These are phyloP conservation scores for Azolla pinnata DNA, from an alignment of 75 land plant genomes.

Conservation along the genomic window DNA sequence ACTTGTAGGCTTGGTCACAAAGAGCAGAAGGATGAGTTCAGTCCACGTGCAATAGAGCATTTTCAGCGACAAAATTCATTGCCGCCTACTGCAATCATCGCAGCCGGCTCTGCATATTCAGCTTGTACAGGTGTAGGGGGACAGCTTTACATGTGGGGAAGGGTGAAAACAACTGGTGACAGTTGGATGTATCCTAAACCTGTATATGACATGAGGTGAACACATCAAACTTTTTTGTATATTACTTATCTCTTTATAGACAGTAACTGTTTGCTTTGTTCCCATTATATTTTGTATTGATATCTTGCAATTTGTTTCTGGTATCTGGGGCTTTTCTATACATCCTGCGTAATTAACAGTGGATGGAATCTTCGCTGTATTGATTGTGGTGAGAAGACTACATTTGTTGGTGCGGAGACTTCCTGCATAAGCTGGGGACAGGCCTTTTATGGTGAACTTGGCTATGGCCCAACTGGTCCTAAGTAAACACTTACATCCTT, in stretches of 20 bases:
- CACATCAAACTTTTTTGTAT: background rate
- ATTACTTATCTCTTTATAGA: no score
- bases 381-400: slow-evolving; percentile 75
- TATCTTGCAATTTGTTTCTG: background rate
- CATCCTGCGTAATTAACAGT: slow-evolving; percentile 24
- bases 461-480: slow-evolving; percentile 85
- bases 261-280: no score
- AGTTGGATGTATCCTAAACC: slow-evolving; percentile 99
- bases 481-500: slow-evolving; percentile 38
- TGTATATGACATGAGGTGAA: slow-evolving; percentile 78
- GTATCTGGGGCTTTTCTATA: slow-evolving; percentile 2
- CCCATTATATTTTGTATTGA: background rate
- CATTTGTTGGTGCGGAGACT: slow-evolving; percentile 75
- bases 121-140: slow-evolving; percentile 89
- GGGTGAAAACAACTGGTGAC: slow-evolving; percentile 76
- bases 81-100: slow-evolving; percentile 75
- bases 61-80: slow-evolving; percentile 71
- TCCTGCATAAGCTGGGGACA: slow-evolving; percentile 97
- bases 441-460: slow-evolving; percentile 78
- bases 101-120: slow-evolving; percentile 85
- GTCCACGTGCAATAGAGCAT: slow-evolving; percentile 68
- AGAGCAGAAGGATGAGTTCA: slow-evolving; percentile 95
- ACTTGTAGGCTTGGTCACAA: slow-evolving; percentile 70
- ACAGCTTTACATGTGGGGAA: slow-evolving; percentile 98
- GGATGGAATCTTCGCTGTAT: slow-evolving; percentile 91